Conservation (phyloP, 208 protist species). For the Leishmania tarentolae region DNA sequence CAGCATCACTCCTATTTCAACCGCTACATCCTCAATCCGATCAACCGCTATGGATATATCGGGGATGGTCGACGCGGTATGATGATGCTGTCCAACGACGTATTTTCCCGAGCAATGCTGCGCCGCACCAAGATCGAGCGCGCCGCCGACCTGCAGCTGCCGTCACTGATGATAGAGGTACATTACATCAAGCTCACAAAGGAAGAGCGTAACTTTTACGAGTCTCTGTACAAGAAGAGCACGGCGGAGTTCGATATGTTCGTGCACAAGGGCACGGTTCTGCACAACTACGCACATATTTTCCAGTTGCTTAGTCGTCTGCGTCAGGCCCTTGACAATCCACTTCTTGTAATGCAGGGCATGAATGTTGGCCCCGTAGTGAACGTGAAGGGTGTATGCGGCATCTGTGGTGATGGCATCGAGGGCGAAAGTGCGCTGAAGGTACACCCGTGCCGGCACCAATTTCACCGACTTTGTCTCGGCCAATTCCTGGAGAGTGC, state of each 20-base stretch:
- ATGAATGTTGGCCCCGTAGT: constrained; percentile 68
- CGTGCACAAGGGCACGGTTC: constrained; percentile 86
- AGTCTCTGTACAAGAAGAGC: constrained; percentile 92
- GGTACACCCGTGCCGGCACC: constrained; percentile 79
- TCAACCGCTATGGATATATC: constrained; percentile 93
- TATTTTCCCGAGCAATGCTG: constrained; percentile 90
- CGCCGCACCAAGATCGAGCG: constrained; percentile 91
- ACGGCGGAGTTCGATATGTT: constrained; percentile 91
- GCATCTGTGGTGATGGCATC: constrained; percentile 80
- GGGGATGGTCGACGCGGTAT: constrained; percentile 88
- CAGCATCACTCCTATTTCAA: constrained; percentile 95
- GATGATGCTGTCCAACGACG: constrained; percentile 87
- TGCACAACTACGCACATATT: constrained; percentile 96
- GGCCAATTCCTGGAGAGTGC: constrained; percentile 86
- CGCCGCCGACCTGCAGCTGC: constrained; percentile 82
- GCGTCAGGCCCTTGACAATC: constrained; percentile 92
- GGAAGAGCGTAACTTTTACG: constrained; percentile 92
- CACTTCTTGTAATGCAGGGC: constrained; percentile 77
- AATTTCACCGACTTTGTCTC: constrained; percentile 86
- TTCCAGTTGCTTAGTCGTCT: constrained; percentile 93
- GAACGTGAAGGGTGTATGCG: constrained; percentile 79
- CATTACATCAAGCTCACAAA: constrained; percentile 60
- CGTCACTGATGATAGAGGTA: constrained; percentile 61
- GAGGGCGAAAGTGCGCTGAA: constrained; percentile 54
- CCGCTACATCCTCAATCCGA: constrained; percentile 94